Evolutionary conservation across 148 eudicot species (phyloP), one percentile per base, ranked within the genome.

Genomic region (Rhododendron mucronatum): DNA sequence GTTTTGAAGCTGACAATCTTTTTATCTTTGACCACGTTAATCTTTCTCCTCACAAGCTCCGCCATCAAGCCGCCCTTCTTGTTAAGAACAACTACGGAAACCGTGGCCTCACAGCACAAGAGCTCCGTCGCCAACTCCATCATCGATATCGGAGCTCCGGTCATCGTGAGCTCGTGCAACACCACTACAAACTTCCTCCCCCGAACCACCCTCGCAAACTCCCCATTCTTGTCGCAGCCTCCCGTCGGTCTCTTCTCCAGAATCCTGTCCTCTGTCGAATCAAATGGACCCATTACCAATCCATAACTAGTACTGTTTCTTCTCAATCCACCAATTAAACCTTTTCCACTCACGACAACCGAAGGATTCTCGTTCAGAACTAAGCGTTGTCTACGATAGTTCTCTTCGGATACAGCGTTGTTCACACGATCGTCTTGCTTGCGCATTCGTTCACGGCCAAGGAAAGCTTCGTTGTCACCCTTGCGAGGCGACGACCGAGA

Each of bases 71-170:
- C 98, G 77, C 99, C 99, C 86, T 90, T 93, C 90, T 87, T 93
- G 87, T 94, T 95, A 73, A 97, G 94, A 88, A 92, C 92, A 9
- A 97, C 96, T 50, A 91, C 98, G 71, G 95, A 92, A 86, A 97
- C 98, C 13, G 94, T 91, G 39, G 99, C 98, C 85, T 98, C 97
- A 85, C 99, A 97, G 89, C 99, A 94, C 90, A 97, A 80, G 78
- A 97, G 91, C 89, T 97, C 99, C 1, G 97, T 91, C 12, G 97
- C 98, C 88, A 97, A 88, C 91, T 97, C 99, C 92, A 97, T 88
- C 99, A 97, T 97, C 18, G 99, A 95, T 85, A 95, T 96, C 7
- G 98, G 98, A 44, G 99, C 98, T 14, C 98, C 99, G 35, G 99
- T 95, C 98, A 97, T 93, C 1, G 98, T 94, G 45, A 97, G 90